Conservation (phyloP, 176 grass and related monocot genomes). For the Aegilops speltoides region DNA sequence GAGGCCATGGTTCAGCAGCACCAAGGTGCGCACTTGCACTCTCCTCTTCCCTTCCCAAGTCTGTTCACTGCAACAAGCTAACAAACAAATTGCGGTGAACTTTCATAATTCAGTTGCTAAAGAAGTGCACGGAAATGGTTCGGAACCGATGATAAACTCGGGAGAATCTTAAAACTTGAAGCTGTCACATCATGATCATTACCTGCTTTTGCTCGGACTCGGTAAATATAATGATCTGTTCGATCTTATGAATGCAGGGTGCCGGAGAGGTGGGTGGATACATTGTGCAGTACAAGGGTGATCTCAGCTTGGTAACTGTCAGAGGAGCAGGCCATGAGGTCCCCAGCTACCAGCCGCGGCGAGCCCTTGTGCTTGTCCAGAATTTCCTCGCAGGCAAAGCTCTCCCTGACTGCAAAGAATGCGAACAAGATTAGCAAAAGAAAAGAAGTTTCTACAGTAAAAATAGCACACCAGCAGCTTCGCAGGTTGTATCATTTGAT, state of each 20-base stretch:
- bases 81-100: background rate
- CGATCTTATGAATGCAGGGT: slow-evolving; percentile 33
- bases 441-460: background rate
- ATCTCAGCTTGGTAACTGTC: slow-evolving; percentile 77
- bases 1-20: slow-evolving; percentile 62
- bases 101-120: background rate
- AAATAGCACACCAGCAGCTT: background rate
- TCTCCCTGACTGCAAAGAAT: slow-evolving; percentile 41
- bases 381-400: slow-evolving; percentile 49
- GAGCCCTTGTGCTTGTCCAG: slow-evolving; percentile 58
- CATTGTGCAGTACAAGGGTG: slow-evolving; percentile 49
- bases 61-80: background rate
- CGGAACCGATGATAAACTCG: background rate
- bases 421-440: background rate
- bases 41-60: background rate
- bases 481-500: slow-evolving; percentile 7
- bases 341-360: slow-evolving; percentile 65
- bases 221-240: background rate
- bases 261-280: slow-evolving; percentile 76
- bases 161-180: background rate
- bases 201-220: background rate
- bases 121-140: background rate
- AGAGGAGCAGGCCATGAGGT: slow-evolving; percentile 91
- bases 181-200: background rate
- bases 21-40: slow-evolving; percentile 36